Conservation (phyloP, 2,329 filamentous ascomycete species). For the Lachnellula hyalina region DNA sequence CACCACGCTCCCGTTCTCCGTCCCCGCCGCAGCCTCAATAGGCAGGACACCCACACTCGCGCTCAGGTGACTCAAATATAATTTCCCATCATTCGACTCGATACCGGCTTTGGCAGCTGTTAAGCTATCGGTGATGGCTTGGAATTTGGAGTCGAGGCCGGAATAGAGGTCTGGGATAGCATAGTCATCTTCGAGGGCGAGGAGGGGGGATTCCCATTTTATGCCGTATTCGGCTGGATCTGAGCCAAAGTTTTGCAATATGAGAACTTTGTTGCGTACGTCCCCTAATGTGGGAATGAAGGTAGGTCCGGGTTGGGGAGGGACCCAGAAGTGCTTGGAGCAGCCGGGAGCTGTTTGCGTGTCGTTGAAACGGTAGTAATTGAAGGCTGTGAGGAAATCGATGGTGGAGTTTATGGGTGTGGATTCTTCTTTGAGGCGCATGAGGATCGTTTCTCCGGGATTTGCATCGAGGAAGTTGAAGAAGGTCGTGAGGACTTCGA, state of each 20-base stretch:
- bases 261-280: constrained; percentile 41
- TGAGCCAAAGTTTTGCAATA: constrained; percentile 42
- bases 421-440: constrained; percentile 47
- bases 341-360: constrained; percentile 34
- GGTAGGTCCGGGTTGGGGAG: constrained; percentile 22
- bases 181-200: constrained; percentile 44
- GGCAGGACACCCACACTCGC: constrained; percentile 45
- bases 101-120: constrained; percentile 31
- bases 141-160: constrained; percentile 41
- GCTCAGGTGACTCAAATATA: constrained; percentile 44
- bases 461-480: constrained; percentile 42
- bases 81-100: constrained; percentile 15
- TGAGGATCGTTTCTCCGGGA: constrained; percentile 42
- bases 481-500: constrained; percentile 39
- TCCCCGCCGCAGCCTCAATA: constrained; percentile 45
- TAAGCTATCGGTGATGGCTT: constrained; percentile 30
- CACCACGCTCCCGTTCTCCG: constrained; percentile 23
- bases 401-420: constrained; percentile 29
- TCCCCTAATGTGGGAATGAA: constrained; percentile 38
- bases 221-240: constrained; percentile 36
- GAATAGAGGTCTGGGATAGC: constrained; percentile 37
- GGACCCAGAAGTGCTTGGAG: constrained; percentile 34
- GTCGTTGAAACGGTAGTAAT: constrained; percentile 35
- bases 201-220: constrained; percentile 40
- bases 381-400: constrained; percentile 41